Conservation (phyloP, 2,329 filamentous ascomycete genomes). For the Lasiodiplodia sp. region DNA sequence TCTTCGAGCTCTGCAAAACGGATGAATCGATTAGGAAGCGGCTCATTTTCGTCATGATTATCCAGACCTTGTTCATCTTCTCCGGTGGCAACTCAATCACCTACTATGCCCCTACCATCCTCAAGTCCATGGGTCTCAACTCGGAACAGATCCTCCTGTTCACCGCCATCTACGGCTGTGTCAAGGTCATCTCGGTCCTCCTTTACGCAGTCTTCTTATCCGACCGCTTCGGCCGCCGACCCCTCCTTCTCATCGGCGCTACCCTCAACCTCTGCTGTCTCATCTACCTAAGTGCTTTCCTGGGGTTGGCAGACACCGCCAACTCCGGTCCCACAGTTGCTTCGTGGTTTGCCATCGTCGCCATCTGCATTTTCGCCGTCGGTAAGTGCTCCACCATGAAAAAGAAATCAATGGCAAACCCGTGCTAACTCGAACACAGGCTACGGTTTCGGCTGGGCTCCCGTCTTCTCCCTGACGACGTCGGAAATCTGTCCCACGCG, state of each 20-base stretch:
- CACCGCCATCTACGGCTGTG: slow-evolving; percentile 3
- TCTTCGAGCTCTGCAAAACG: background rate
- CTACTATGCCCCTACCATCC: slow-evolving; percentile 9
- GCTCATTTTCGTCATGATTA: background rate
- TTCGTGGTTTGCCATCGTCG: slow-evolving; percentile 4
- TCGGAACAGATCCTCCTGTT: slow-evolving; percentile 8
- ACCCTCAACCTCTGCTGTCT: background rate
- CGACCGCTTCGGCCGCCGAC: background rate
- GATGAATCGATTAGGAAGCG: background rate
- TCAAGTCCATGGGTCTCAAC: slow-evolving; percentile 7
- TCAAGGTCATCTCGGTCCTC: slow-evolving; percentile 2
- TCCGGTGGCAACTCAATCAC: slow-evolving; percentile 11
- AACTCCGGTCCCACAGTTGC: background rate
- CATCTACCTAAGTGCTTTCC: background rate
- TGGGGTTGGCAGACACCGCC: background rate
- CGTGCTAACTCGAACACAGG: background rate
- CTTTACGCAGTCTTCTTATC: slow-evolving; percentile 1
- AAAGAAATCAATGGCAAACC: background rate
- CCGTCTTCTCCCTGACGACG: slow-evolving; percentile 2
- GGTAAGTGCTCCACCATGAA: background rate
- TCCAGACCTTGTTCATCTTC: slow-evolving; percentile 11
- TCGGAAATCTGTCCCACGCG: slow-evolving; percentile 11
- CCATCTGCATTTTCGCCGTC: slow-evolving; percentile 8
- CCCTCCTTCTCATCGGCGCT: background rate
- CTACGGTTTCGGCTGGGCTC: slow-evolving; percentile 13